These are phyloP conservation scores for Eucalyptus shirleyi DNA, from an alignment of 345 rosid species.

Conservation along the genomic window DNA sequence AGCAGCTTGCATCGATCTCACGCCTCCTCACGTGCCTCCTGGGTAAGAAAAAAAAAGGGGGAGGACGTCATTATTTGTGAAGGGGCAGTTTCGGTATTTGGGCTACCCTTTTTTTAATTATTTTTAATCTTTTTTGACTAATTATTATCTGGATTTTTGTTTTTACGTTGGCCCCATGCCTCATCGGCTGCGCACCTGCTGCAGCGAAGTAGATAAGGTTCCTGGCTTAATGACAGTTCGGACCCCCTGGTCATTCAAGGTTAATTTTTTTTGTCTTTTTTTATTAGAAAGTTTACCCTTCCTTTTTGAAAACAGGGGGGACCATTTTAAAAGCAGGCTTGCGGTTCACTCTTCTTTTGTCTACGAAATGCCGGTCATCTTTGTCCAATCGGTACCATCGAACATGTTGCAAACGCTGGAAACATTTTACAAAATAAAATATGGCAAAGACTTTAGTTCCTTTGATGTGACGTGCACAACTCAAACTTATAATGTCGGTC, in stretches of 20 bases:
- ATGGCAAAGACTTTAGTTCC: neutral
- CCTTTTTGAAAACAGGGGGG: neutral
- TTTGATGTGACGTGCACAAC: neutral
- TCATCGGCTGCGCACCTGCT: neutral
- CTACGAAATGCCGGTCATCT: neutral
- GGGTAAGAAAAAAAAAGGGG: neutral
- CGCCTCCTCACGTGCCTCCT: neutral
- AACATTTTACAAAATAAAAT: neutral
- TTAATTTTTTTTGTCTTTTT: neutral
- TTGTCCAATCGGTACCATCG: neutral
- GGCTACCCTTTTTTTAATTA: neutral
- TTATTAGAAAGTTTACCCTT: neutral
- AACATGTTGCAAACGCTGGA: neutral
- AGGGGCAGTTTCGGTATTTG: slow-evolving; percentile 6
- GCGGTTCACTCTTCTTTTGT: neutral
- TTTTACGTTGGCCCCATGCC: neutral
- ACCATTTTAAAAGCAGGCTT: neutral
- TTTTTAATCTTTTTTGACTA: neutral
- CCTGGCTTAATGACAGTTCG: neutral
- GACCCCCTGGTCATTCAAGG: neutral
- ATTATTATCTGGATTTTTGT: neutral
- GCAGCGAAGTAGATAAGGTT: neutral
- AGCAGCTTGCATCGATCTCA: neutral
- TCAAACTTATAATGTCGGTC: neutral
- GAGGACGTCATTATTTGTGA: neutral